phyloP scores from a whole-genome alignment of 345 rosid genomes.

The Viola odorata region DNA sequence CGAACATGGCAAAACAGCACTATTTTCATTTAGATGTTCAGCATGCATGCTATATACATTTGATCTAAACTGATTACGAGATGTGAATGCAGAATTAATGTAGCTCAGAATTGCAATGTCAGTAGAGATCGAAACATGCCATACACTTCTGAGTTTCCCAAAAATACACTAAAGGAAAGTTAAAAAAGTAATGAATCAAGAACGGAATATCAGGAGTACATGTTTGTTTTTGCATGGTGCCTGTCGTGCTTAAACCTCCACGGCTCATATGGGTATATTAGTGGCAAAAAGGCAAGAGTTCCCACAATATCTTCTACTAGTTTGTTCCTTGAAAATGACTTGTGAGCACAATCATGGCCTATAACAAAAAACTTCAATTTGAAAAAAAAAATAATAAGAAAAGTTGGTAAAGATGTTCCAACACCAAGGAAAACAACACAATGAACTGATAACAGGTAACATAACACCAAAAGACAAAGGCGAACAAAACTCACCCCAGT shows the following conservation, averaged over 20 bases:
- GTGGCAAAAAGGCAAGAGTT: slow-evolving; percentile 80
- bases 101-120: no score
- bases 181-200: slow-evolving; percentile 3
- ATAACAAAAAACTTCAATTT: slow-evolving; percentile 80
- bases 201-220: slow-evolving; percentile 35
- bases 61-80: no score
- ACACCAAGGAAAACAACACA: not conserved
- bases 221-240: slow-evolving; percentile 97
- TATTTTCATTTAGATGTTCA: no score
- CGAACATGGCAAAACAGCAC: no score
- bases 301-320: slow-evolving; percentile 88
- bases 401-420: slow-evolving; percentile 13
- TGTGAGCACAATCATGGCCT: slow-evolving; percentile 99
- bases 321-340: slow-evolving; percentile 86
- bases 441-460: not conserved
- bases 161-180: no score
- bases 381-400: slow-evolving; percentile 14
- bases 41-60: no score
- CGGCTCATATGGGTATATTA: slow-evolving; percentile 92
- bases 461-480: not conserved
- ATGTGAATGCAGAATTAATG: no score
- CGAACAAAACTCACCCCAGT: slow-evolving; percentile 58
- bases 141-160: no score
- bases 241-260: slow-evolving; percentile 94
- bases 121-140: no score